These are phyloP conservation scores for Penicillium crystallinum DNA, from an alignment of 495 filamentous ascomycete genomes.

Conservation along the genomic window DNA sequence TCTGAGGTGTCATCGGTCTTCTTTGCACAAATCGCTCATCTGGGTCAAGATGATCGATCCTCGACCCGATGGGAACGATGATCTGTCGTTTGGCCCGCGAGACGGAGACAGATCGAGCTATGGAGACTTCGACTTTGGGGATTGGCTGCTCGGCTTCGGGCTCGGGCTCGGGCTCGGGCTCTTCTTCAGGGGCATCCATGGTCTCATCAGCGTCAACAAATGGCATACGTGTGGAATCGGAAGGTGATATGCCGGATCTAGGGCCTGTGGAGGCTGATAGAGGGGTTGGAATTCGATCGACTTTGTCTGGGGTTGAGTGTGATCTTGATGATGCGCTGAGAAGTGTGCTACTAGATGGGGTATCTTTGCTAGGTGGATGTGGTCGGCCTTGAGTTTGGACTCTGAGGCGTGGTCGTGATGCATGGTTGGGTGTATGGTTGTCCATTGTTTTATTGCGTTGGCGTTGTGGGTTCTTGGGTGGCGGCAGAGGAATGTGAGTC, in stretches of 20 bases:
- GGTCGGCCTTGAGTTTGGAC: background rate
- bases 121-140: constrained; percentile 35
- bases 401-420: background rate
- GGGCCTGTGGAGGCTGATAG: constrained; percentile 8
- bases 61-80: constrained; percentile 32
- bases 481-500: background rate
- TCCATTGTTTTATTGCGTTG: background rate
- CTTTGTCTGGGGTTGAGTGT: constrained; percentile 4
- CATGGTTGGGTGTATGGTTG: background rate
- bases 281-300: constrained; percentile 19
- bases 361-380: constrained; percentile 10
- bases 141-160: constrained; percentile 1
- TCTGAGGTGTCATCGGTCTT: constrained; percentile 20
- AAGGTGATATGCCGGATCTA: constrained; percentile 1
- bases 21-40: constrained; percentile 26
- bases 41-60: constrained; percentile 19
- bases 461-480: background rate
- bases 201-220: background rate
- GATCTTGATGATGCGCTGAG: constrained; percentile 10
- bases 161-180: constrained; percentile 4
- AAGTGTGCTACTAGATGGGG: constrained; percentile 4
- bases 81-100: constrained; percentile 33
- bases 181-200: background rate
- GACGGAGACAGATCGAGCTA: constrained; percentile 39
- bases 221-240: constrained; percentile 13